Base-by-base conservation (phyloP, 1,284 basidiomycete species). In the Calocybe gambosa region DNA sequence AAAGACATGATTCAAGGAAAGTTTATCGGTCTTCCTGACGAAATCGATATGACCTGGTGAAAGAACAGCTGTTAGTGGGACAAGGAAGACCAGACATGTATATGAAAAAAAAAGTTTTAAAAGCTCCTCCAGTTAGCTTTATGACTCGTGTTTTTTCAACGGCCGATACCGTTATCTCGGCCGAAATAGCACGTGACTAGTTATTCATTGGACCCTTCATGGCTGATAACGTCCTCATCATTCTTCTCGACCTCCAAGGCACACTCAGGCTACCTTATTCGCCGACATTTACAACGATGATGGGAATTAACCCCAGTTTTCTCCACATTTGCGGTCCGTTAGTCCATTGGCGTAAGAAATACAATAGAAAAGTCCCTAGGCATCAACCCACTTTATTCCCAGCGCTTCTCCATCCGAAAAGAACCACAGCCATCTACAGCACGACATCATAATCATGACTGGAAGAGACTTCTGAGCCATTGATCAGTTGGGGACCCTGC, bases 1-100 rank as follows among this genome's bases (percentile, higher is more conserved):
- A 60, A 50, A 21, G 59, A 51, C 61, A 63, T 64, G 45, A 44
- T 45, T 39, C 9, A 43, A 8, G 12, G 34, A 34, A 35, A 18
- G 26, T 16, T 31, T 28, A 15, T 37, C 28, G 23, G 23, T 38
- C 29, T 26, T n/a, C 12, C 13, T 16, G 12, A 18, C 19, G 25
- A 19, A 5, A 42, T 19, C 12, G 20, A 34, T 33, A 42, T 9
- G 23, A 43, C 16, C 40, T 20, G 42, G 40, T 35, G 20, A 15
- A 16, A 16, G 42, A 29, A 39, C 16, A 10, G 40, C 25, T 29
- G 19, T 42, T 26, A 21, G 33, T 33, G 43, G 16, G 41, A 43
- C 20, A 40, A 8, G 20, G 46, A 40, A 47, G 40, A 37, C 40
- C 21, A 31, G 18, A 26, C 21, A 41, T 10, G 20, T 31, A 31